Base-by-base conservation (phyloP, 2,329 filamentous ascomycete genomes). In the Beauveria brongniartii region DNA sequence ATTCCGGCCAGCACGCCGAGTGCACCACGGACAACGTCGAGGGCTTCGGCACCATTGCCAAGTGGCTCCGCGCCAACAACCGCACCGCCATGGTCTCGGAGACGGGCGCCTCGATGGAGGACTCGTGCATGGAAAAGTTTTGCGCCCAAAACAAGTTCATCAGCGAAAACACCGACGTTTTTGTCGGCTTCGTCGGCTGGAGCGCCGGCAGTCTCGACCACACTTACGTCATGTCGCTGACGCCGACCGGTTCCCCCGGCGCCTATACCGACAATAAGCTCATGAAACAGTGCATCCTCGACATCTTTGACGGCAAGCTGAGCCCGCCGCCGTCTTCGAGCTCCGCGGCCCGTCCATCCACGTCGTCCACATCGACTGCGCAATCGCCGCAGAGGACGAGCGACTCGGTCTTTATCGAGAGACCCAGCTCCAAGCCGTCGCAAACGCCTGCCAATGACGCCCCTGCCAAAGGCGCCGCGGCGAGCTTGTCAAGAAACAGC, bases 1-100 rank as follows among this genome's bases (percentile, higher is more conserved):
- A 81, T 71, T 80, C 78, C 8, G 84, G 83, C 43, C 81, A 78
- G 0, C 71, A 80, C 63, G 64, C 71, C 4, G 73, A 78, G 59
- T 86, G 83, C 69, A 78, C 78, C 1, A 82, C 77, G 3, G 75
- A 85, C 65, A 82, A 83, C 51, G 71, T 81, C 3, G 74, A 74
- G 43, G 78, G 73, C 3, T 82, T 85, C 67, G 69, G 69, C 22
- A 72, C 72, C 0, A 69, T 84, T 1, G 79, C 80, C 0, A 69
- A 71, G 52, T 63, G 61, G 61, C 64, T 85, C 57, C 71, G 79
- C 55, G 64, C 71, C 22, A 77, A 78, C 55, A 77, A 78, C 5
- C 71, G 82, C 5, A 72, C 77, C 65, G 82, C 77, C 4, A 68
- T 85, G 10, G 68, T 83, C 20, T 81, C 76, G 18, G 82, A 85